Percentiles rank a stretch among this genome's conserved stretches.
These are phyloP conservation scores for Macrotyloma uniflorum DNA, from an alignment of 306 rosid genomes.

Conservation along the genomic window DNA sequence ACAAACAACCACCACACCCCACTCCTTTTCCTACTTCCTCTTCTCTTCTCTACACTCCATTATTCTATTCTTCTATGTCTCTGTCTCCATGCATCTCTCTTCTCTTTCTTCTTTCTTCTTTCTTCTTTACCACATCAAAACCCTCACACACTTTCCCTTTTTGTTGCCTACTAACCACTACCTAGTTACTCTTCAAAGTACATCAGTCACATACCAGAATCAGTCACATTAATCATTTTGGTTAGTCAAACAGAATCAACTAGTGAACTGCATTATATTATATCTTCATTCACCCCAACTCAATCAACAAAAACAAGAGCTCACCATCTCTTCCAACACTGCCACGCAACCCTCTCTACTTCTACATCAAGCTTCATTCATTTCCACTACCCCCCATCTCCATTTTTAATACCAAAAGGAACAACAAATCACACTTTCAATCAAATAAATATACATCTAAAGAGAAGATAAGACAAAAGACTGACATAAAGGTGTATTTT, in stretches of 20 bases:
- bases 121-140: neutral
- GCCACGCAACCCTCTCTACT: conserved; percentile 32
- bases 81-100: too few relatives aligned
- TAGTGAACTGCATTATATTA: neutral
- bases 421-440: neutral
- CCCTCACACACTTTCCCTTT: neutral
- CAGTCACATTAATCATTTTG: neutral
- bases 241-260: conserved; percentile 31
- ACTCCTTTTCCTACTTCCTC: neutral
- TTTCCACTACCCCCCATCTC: conserved; percentile 1
- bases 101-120: too few relatives aligned
- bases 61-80: neutral
- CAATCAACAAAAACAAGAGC: neutral
- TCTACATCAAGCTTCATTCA: conserved; percentile 24
- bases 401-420: conserved; percentile 12
- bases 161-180: conserved; percentile 11
- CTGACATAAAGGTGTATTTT: conserved; percentile 34
- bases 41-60: neutral
- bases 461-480: conserved; percentile 44
- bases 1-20: conserved; percentile 18
- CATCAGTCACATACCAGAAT: conserved; percentile 11
- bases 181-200: neutral
- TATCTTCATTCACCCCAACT: neutral
- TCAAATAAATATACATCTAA: conserved; percentile 26
- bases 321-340: neutral